A percentile compares a stretch with the other conserved stretches of the same genome.
Evolutionary conservation across 148 eudicot genomes (phyloP).

Genomic region (Nepenthes gracilis): DNA sequence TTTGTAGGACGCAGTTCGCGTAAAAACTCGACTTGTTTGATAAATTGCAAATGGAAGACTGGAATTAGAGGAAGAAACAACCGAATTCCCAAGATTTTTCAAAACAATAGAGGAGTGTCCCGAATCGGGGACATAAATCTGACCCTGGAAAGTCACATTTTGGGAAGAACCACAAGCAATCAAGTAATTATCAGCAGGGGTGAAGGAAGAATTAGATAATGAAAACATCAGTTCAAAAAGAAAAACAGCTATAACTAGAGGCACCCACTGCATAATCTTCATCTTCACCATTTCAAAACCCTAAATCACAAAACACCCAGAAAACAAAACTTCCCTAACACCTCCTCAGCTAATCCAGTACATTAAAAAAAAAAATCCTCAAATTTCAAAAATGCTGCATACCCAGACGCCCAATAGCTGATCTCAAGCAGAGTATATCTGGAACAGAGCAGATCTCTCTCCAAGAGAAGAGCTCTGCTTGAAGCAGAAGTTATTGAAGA

Average conservation of each 20-base stretch:
- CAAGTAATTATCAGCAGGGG: slow-evolving; percentile 65
- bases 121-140: slow-evolving; percentile 65
- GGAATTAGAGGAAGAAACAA: slow-evolving; percentile 44
- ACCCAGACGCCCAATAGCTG: slow-evolving; percentile 11
- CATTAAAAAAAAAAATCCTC: slow-evolving; percentile 6
- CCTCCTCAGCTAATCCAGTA: not conserved
- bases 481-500: slow-evolving; percentile 2
- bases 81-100: slow-evolving; percentile 27
- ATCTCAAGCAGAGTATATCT: no score
- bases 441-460: no score
- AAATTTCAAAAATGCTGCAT: slow-evolving; percentile 8
- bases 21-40: slow-evolving; percentile 62
- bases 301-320: slow-evolving; percentile 2
- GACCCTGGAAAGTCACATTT: slow-evolving; percentile 67
- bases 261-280: slow-evolving; percentile 24
- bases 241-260: slow-evolving; percentile 23
- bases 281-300: slow-evolving; percentile 11
- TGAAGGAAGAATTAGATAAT: slow-evolving; percentile 35
- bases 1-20: slow-evolving; percentile 32
- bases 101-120: slow-evolving; percentile 45
- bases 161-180: slow-evolving; percentile 81
- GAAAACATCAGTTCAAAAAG: slow-evolving; percentile 23
- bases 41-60: slow-evolving; percentile 53
- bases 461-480: not conserved
- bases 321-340: not conserved